Evolutionary conservation across 1,284 basidiomycete species (phyloP), one percentile per base, ranked within the genome.

Genomic region (Neotropicomus parvogracilis): DNA sequence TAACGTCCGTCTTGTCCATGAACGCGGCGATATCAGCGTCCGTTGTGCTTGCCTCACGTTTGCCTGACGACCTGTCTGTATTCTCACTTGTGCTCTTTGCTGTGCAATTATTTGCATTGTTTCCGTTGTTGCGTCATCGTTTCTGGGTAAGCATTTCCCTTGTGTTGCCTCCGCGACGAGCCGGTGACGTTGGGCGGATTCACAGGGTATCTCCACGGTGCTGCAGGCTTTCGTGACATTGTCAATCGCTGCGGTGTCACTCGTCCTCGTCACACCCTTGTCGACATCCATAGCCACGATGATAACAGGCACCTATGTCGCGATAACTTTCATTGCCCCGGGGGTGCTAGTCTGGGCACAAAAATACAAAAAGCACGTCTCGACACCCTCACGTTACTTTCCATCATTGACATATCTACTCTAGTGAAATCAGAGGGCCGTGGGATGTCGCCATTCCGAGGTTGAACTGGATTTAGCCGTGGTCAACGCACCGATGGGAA

Each of bases 11-110:
- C 20, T 69, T 99, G 34, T 95, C 93, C 27, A 88, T 95, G 73
- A 98, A 97, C 56, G 95, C 95, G 19, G 93, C 92, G 27, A 85
- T 98, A 48, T 95, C 90, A 29, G 91, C 92, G 6, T 92, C 90
- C 13, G 91, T 97, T 36, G 95, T 99, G 29, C 77, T 99, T 46
- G 94, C 94, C 24, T 97, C 94, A 21, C 84, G 97, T 48, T 75
- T 99, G 28, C 72, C 80, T 20, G 83, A 87, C 52, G 90, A 95
- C 63, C 68, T 86, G 32, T 83, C 91, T 34, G 95, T 97, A 16
- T 99, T 98, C 65, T 86, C 91, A 20, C 77, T 99, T 40, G 81
- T 95, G 59, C 74, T 97, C 41, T 88, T 95, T 65, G 84, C 94
- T 31, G 83, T 95, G 40, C 81, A 90, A 57, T 71, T 85, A 19